A percentile compares a stretch with the other conserved stretches of the same genome.
phyloP scores from a whole-genome alignment of 345 rosid genomes.

The Kernera saxatilis region DNA sequence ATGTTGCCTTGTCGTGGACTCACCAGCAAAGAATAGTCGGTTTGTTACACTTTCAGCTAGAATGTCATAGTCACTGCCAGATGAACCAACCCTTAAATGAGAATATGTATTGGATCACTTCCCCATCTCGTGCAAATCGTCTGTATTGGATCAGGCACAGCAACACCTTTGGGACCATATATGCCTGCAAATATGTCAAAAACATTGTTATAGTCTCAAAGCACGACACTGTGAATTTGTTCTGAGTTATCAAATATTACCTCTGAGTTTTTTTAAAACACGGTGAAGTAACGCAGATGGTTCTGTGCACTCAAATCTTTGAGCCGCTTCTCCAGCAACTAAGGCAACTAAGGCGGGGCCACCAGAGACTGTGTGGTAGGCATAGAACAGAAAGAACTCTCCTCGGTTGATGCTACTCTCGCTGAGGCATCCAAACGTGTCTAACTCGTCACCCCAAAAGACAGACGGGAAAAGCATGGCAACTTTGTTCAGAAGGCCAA shows the following conservation, averaged over 20 bases:
- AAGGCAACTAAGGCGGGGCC: conserved; percentile 81
- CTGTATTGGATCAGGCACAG: conserved; percentile 86
- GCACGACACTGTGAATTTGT: no score
- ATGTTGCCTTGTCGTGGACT: no score
- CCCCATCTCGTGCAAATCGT: conserved; percentile 96
- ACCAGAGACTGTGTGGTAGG: conserved; percentile 94
- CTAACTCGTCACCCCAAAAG: conserved; percentile 94
- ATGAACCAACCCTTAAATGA: conserved; percentile 81
- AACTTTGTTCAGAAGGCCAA: conserved; percentile 91
- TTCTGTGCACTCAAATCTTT: conserved; percentile 60
- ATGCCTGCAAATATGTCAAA: conserved; percentile 49
- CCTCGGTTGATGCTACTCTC: conserved; percentile 65
- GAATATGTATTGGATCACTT: conserved; percentile 82
- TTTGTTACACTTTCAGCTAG: conserved; percentile 1
- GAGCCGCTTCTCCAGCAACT: conserved; percentile 97
- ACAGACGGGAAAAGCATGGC: conserved; percentile 88
- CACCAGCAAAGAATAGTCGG: conserved; percentile 71
- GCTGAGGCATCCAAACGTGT: conserved; percentile 80
- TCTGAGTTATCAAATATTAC: conserved; percentile 42
- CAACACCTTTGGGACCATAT: conserved; percentile 76
- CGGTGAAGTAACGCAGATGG: conserved; percentile 61
- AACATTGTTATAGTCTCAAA: background rate
- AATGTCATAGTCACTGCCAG: conserved; percentile 53
- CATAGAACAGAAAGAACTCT: conserved; percentile 90
- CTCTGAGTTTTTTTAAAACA: conserved; percentile 64